Conservation (phyloP, 1,284 basidiomycete species). For the Melanopsichium pennsylvanicum region DNA sequence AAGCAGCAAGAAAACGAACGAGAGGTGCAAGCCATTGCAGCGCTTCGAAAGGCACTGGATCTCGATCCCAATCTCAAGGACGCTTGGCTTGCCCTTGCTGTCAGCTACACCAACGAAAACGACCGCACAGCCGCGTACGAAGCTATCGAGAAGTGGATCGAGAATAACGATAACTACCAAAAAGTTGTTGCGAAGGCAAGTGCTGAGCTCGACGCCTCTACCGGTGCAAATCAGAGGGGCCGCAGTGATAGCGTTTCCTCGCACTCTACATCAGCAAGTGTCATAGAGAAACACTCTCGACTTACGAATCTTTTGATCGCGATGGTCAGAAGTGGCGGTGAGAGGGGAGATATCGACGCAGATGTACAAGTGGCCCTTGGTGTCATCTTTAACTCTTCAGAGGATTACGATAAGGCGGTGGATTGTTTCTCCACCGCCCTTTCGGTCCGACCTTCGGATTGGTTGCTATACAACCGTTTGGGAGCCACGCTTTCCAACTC, state of each 20-base stretch:
- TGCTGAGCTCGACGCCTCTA: conserved; percentile 5
- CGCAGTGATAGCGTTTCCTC: conserved; percentile 29
- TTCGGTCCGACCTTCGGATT: conserved; percentile 87
- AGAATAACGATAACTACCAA: conserved; percentile 67
- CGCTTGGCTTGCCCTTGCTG: conserved; percentile 88
- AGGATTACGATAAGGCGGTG: conserved; percentile 85
- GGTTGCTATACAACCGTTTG: conserved; percentile 92
- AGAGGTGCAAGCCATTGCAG: conserved; percentile 87
- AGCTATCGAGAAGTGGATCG: conserved; percentile 84
- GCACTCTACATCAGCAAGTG: conserved; percentile 18
- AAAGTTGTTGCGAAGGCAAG: conserved; percentile 61
- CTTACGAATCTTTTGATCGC: conserved; percentile 65
- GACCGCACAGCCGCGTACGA: conserved; percentile 76
- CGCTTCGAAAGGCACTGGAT: conserved; percentile 80
- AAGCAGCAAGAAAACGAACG: conserved; percentile 99
- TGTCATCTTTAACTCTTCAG: conserved; percentile 88
- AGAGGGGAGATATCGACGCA: conserved; percentile 70
- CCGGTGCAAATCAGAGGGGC: conserved; percentile 5
- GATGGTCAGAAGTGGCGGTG: conserved; percentile 61
- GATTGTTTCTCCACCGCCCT: conserved; percentile 94
- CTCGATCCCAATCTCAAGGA: conserved; percentile 73
- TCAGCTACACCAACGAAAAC: conserved; percentile 91
- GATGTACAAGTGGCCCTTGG: conserved; percentile 96
- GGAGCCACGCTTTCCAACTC: conserved; percentile 92
- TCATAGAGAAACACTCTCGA: conserved; percentile 55